A percentile compares a stretch with the other conserved stretches of the same genome.
Evolutionary conservation across 768 basidiomycete genomes (phyloP).

Genomic region (Naganishia kalamii): DNA sequence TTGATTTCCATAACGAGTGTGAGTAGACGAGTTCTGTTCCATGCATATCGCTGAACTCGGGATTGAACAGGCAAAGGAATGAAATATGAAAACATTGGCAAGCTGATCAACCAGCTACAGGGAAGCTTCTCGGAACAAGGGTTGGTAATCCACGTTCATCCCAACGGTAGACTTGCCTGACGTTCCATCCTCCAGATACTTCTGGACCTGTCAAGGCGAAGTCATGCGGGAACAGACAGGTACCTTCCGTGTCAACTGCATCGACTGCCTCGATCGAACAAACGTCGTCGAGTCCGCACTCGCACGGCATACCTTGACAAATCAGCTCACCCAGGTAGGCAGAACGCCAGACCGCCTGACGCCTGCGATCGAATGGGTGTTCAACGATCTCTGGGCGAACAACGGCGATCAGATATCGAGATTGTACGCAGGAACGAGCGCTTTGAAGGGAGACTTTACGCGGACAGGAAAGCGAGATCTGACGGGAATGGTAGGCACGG

Average conservation of each 20-base stretch:
- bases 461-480: slow-evolving; percentile 93
- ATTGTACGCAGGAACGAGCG: slow-evolving; percentile 82
- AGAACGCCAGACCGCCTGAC: slow-evolving; percentile 51
- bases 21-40: slow-evolving; percentile 50
- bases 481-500: slow-evolving; percentile 63
- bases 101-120: slow-evolving; percentile 64
- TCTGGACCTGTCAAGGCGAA: slow-evolving; percentile 68
- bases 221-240: slow-evolving; percentile 76
- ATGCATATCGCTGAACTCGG: slow-evolving; percentile 32
- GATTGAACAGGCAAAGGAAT: slow-evolving; percentile 29
- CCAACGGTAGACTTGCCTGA: background rate
- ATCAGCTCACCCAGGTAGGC: slow-evolving; percentile 48
- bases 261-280: slow-evolving; percentile 90
- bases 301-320: slow-evolving; percentile 65
- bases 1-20: slow-evolving; percentile 90
- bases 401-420: slow-evolving; percentile 93
- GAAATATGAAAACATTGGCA: slow-evolving; percentile 81
- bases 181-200: slow-evolving; percentile 54
- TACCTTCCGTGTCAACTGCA: slow-evolving; percentile 85
- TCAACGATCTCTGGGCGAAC: slow-evolving; percentile 78
- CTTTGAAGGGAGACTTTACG: slow-evolving; percentile 67
- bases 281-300: slow-evolving; percentile 95
- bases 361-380: slow-evolving; percentile 35
- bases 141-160: slow-evolving; percentile 46
- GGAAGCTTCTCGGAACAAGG: slow-evolving; percentile 74